Evolutionary conservation across 306 rosid species (phyloP), one percentile per base, ranked within the genome.

Genomic region (Astragalus membranaceus): DNA sequence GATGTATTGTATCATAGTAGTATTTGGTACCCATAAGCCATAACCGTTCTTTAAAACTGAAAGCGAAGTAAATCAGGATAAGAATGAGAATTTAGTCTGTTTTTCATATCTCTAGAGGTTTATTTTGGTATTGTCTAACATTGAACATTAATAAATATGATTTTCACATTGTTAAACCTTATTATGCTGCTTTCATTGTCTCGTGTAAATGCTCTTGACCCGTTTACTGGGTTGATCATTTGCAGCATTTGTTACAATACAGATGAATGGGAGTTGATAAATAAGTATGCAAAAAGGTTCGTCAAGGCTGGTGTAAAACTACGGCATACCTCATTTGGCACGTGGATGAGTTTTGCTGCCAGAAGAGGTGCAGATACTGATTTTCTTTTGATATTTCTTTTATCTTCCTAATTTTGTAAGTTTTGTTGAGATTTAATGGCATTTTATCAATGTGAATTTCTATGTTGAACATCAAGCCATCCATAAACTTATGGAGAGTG

Each of bases 221-320:
- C 13, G 10, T 26, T 41, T 47, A 65, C 69, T 47, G 71, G 20
- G 66, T 78, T 75, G 78, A 67, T 62, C 67, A 64, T 75, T 81
- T 80, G 87, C 91, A 94, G 99, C 85, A 87, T 91, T 69, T 91
- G 97, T 81, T 85, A 76, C 81, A 82, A 91, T 57, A 77, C 81
- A 9, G 88, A 87, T 72, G 70, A 82, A 17, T 87, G 97, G 98
- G 75, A 76, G 72, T 75, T 90, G 87, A 81, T 90, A 63, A 72
- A 82, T 42, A 94, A 88, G 78, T 94, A 88, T 82, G 85, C 87
- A 30, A 84, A 78, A 70, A 79, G 77, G 80, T 94, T 88, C 80
- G 80, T 91, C 59, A 74, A 29, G 79, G 90, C 88, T 76, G 95
- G 92, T 26, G 88, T 94, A 78, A 88, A 88, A 78, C 74, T 91